Evolutionary conservation across 176 grass and related monocot genomes (phyloP).

Genomic region (Phoenix dactylifera): DNA sequence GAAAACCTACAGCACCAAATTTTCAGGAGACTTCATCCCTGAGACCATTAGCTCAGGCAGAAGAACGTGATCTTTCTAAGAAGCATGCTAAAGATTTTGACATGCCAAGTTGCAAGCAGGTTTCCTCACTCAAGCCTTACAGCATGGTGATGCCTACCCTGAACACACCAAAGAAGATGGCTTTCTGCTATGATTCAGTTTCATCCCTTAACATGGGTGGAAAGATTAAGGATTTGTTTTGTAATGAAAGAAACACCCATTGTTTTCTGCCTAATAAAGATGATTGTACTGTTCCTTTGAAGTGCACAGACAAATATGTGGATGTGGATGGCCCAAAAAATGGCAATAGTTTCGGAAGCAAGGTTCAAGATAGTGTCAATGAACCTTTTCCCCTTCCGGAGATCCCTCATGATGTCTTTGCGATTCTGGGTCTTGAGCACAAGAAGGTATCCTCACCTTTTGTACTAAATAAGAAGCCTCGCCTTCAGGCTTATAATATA

Average conservation of each 20-base stretch:
- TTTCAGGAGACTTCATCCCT: slow-evolving; percentile 9
- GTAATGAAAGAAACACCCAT: not conserved
- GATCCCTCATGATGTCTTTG: not conserved
- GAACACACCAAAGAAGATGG: slow-evolving; percentile 11
- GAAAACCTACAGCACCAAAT: slow-evolving; percentile 4
- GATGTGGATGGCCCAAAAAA: slow-evolving; percentile 4
- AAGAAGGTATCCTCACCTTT: slow-evolving; percentile 15
- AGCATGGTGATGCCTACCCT: slow-evolving; percentile 31
- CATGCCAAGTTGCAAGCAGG: slow-evolving; percentile 12
- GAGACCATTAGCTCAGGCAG: slow-evolving; percentile 11
- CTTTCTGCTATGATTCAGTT: slow-evolving; percentile 11
- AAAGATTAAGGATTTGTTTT: not conserved
- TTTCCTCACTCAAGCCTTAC: slow-evolving; percentile 42
- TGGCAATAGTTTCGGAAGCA: not conserved
- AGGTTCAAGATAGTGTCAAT: not conserved
- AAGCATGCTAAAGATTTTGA: not conserved
- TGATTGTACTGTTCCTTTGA: not conserved
- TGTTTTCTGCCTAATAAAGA: not conserved
- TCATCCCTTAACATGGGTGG: not conserved
- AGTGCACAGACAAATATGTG: not conserved
- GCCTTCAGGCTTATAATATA: slow-evolving; percentile 31
- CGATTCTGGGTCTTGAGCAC: not conserved
- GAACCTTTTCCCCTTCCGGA: not conserved
- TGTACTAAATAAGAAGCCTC: slow-evolving; percentile 41
- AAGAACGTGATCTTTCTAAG: slow-evolving; percentile 19